Evolutionary conservation across 108 stramenopile species (phyloP).

Genomic region (Aurantiochytrium sp.): DNA sequence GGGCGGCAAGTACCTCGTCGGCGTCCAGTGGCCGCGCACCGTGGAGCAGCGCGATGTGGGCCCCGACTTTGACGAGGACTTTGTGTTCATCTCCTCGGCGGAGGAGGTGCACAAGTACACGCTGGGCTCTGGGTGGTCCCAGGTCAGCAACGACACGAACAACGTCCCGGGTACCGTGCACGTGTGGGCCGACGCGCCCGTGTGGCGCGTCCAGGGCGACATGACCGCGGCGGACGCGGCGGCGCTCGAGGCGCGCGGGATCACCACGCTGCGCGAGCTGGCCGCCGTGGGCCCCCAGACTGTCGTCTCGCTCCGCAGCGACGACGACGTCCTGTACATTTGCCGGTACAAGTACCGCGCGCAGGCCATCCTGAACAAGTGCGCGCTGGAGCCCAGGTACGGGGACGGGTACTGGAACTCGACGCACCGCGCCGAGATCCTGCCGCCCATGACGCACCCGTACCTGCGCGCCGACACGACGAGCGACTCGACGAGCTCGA

Average conservation of each 20-base stretch:
- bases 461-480: neutral
- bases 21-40: constrained; percentile 24
- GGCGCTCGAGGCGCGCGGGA: neutral
- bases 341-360: neutral
- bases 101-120: neutral
- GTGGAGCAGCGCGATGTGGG: neutral
- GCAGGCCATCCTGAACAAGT: neutral
- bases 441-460: neutral
- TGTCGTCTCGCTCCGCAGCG: neutral
- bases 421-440: neutral
- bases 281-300: neutral
- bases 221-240: neutral
- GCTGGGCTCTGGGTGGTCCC: neutral
- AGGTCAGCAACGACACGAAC: neutral
- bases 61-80: neutral
- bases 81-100: neutral
- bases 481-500: neutral
- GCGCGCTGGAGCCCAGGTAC: neutral
- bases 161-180: neutral
- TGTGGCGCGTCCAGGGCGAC: constrained; percentile 8
- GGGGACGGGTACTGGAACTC: neutral
- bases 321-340: neutral
- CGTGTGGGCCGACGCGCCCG: constrained; percentile 16
- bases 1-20: constrained; percentile 34
- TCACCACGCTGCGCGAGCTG: neutral